Percentiles rank a stretch among this genome's conserved stretches.
Conservation (phyloP, 768 basidiomycete genomes). For the Rhodotorula kratochvilovae region DNA sequence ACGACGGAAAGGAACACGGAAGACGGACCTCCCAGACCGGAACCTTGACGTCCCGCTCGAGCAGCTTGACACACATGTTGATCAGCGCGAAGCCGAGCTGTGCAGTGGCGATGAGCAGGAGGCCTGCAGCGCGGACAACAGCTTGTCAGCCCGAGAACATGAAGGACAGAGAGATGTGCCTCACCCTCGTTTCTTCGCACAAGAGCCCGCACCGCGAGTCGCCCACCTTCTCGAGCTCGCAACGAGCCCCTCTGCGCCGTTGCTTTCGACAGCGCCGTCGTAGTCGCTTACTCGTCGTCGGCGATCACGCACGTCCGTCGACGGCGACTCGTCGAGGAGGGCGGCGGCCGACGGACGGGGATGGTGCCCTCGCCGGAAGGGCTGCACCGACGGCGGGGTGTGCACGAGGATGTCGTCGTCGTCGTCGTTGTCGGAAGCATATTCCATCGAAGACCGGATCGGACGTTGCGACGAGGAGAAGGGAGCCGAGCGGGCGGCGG, state of each 20-base stretch:
- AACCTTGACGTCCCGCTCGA: neutral
- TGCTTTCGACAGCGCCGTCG: neutral
- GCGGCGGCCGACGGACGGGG: neutral
- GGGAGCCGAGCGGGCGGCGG: too few relatives aligned
- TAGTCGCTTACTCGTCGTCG: too few relatives aligned
- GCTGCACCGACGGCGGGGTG: too few relatives aligned
- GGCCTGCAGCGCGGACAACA: neutral
- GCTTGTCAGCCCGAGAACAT: neutral
- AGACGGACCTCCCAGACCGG: conserved; percentile 11
- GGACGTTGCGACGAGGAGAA: neutral
- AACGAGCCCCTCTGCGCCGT: neutral
- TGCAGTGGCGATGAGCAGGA: conserved; percentile 16
- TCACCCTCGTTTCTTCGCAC: conserved; percentile 13
- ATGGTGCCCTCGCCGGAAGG: neutral
- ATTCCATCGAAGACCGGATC: neutral
- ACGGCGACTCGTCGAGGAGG: neutral
- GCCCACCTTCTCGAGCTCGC: too few relatives aligned
- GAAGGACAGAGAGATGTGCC: neutral
- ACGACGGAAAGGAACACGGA: too few relatives aligned
- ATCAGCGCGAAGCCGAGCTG: conserved; percentile 27
- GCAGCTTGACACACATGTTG: conserved; percentile 27
- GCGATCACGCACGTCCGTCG: neutral
- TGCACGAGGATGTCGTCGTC: neutral
- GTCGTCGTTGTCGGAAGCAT: neutral
- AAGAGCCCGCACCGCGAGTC: neutral